Conservation (phyloP, 345 rosid species). For the Populus tremula region DNA sequence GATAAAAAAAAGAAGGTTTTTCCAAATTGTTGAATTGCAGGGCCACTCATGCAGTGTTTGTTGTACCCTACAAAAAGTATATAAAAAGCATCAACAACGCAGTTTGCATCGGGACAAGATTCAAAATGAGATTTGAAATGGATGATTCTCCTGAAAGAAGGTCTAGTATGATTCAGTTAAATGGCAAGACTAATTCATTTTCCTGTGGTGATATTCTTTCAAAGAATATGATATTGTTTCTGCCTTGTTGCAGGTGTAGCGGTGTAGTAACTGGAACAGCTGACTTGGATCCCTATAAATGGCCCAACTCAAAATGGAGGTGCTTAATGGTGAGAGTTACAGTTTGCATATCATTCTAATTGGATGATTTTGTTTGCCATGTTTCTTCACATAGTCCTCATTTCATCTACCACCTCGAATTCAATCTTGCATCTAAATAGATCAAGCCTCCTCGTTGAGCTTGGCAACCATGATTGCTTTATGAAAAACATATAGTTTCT, state of each 20-base stretch:
- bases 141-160: conserved; percentile 87
- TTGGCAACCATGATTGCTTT: too few relatives aligned
- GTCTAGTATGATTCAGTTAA: conserved; percentile 26
- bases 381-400: neutral
- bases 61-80: conserved; percentile 69
- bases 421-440: too few relatives aligned
- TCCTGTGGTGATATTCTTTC: conserved; percentile 7
- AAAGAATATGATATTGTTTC: neutral
- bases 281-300: conserved; percentile 72
- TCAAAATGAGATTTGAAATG: conserved; percentile 75
- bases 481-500: too few relatives aligned
- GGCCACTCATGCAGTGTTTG: conserved; percentile 80
- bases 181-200: neutral
- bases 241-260: conserved; percentile 46
- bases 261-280: conserved; percentile 70
- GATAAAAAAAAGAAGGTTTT: neutral
- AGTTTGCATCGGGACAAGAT: conserved; percentile 64
- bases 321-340: conserved; percentile 59
- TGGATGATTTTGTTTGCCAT: neutral
- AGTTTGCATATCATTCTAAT: neutral
- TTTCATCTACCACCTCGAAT: conserved; percentile 10
- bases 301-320: conserved; percentile 96
- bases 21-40: conserved; percentile 44
- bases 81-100: conserved; percentile 55
- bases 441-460: too few relatives aligned